Evolutionary conservation across 257 asterid species (phyloP).

Genomic region (Petunia secreta): DNA sequence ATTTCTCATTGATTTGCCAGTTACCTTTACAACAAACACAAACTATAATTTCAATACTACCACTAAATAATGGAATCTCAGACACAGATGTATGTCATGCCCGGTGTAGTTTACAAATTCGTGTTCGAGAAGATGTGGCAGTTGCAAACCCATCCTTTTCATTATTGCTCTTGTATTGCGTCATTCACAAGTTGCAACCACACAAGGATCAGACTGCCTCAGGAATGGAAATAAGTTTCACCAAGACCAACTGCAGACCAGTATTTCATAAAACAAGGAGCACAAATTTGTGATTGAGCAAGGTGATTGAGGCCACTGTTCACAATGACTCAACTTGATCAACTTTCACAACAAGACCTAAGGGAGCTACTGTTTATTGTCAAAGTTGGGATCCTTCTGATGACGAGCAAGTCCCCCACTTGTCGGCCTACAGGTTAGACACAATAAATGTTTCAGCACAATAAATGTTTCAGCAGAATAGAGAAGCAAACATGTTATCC

Average conservation of each 20-base stretch:
- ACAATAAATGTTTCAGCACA: not conserved
- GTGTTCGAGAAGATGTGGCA: not conserved
- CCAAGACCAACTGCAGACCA: not conserved
- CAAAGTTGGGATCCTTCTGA: conserved; percentile 36
- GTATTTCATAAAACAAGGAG: not conserved
- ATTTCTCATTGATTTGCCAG: not conserved
- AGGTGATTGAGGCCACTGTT: not conserved
- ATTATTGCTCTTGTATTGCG: not conserved
- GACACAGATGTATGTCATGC: not conserved
- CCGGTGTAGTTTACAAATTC: too few species aligned
- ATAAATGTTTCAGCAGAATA: not conserved
- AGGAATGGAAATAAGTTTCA: not conserved
- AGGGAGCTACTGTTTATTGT: not conserved
- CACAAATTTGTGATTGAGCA: not conserved
- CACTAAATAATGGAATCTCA: not conserved
- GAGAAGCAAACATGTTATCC: not conserved
- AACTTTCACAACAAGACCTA: not conserved
- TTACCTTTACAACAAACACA: not conserved
- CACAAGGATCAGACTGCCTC: not conserved
- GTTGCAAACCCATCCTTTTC: not conserved
- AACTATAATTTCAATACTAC: not conserved
- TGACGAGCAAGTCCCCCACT: conserved; percentile 75
- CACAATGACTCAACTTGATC: not conserved
- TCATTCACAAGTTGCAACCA: not conserved
- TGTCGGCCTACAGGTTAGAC: conserved; percentile 54